Evolutionary conservation across 805 yeast species (phyloP), one percentile per base, ranked within the genome.

Genomic region (baker's yeast (Saccharomyces cerevisiae)): DNA sequence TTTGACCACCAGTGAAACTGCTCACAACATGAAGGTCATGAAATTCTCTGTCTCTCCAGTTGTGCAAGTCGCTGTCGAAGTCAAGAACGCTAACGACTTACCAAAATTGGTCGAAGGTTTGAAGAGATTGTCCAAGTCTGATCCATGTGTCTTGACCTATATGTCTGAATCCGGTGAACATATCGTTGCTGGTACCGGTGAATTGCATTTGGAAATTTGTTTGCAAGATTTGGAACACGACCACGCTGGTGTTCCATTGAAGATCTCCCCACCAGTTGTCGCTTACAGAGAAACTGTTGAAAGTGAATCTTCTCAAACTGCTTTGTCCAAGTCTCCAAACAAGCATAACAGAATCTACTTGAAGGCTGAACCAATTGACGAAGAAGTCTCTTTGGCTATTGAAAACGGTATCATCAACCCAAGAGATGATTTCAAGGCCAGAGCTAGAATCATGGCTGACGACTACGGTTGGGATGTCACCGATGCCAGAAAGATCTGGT

Each of bases 401-500:
- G 98, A 91, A 84, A 66, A 74, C 61, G 97, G 97, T 81, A 83
- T 81, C 77, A 80, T 91, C 74, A 80, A 82, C 79, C 87, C 97
- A 75, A 85, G 91, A 79, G 97, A 91, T 72, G 98, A 91, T 82
- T 83, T 91, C 88, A 91, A 91, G 85, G 87, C 88, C 70, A 90
- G 98, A 84, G 98, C 98, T 69, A 90, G 98, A 85, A 71, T 88
- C 75, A 82, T 91, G 83, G 97, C 98, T 74, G 98, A 91, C 76
- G 96, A 92, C 77, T 92, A 78, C 85, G 97, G 94, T 69, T 91
- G 98, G 98, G 97, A 91, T 76, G 97, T 92, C 76, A 84, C 96
- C 69, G 98, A 91, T 75, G 98, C 97, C 80, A 90, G 98, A 87
- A 91, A 92, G 92, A 92, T 91, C 75, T 91, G 98, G 98, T 89